These are phyloP conservation scores for Pichia sp. DNA, from an alignment of 1,139 yeast genomes.

Conservation along the genomic window DNA sequence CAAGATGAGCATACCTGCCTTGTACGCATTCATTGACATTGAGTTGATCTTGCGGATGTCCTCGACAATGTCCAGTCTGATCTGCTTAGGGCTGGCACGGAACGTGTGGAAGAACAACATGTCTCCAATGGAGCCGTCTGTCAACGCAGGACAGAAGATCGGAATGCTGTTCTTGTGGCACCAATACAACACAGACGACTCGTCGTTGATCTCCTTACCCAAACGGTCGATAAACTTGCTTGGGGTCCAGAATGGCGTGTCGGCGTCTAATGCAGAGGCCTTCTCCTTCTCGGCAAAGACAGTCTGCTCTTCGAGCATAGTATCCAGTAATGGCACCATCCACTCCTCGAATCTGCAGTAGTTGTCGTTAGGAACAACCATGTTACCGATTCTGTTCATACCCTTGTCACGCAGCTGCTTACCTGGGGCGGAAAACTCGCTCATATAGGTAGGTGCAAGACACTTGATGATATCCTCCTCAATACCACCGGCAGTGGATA, in stretches of 20 bases:
- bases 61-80: constrained; percentile 86
- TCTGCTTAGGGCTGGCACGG: constrained; percentile 84
- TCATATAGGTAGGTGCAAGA: constrained; percentile 91
- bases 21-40: constrained; percentile 91
- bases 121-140: constrained; percentile 98
- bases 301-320: constrained; percentile 85
- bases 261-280: constrained; percentile 52
- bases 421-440: constrained; percentile 83
- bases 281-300: constrained; percentile 51
- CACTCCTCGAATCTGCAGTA: constrained; percentile 97
- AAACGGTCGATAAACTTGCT: constrained; percentile 85
- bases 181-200: constrained; percentile 93
- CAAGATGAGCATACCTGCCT: constrained; percentile 91
- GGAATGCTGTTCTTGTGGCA: constrained; percentile 96
- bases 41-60: constrained; percentile 90
- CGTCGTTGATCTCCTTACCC: constrained; percentile 93
- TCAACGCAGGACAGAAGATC: constrained; percentile 92
- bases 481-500: constrained; percentile 95
- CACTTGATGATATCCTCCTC: constrained; percentile 97
- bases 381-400: constrained; percentile 94
- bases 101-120: constrained; percentile 98
- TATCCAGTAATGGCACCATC: constrained; percentile 91
- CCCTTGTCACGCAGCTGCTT: constrained; percentile 85
- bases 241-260: constrained; percentile 81
- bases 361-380: constrained; percentile 95